Evolutionary conservation across 2,329 filamentous ascomycete species (phyloP).

Genomic region (Emericellopsis atlantica): DNA sequence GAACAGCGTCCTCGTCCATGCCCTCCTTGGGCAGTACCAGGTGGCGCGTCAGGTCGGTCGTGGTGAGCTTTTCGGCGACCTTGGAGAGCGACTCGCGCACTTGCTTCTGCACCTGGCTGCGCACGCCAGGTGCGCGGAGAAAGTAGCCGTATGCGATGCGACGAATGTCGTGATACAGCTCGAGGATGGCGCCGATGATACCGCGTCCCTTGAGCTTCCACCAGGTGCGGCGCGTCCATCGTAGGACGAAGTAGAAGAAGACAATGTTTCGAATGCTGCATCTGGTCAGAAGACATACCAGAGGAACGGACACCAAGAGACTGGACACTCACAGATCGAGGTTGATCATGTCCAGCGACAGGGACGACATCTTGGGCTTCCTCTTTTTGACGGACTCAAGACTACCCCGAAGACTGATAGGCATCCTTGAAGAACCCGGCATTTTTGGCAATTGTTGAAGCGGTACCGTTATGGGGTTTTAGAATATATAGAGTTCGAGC

Average conservation of each 20-base stretch:
- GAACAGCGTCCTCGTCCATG: slow-evolving; percentile 67
- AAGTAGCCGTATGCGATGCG: slow-evolving; percentile 75
- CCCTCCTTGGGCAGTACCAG: slow-evolving; percentile 71
- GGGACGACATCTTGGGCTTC: slow-evolving; percentile 23
- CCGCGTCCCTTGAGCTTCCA: slow-evolving; percentile 86
- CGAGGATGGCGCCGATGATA: slow-evolving; percentile 62
- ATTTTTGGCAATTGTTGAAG: slow-evolving; percentile 21
- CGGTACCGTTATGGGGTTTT: background rate
- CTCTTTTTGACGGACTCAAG: slow-evolving; percentile 48
- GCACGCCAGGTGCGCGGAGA: slow-evolving; percentile 75
- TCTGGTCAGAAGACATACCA: background rate
- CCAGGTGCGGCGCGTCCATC: slow-evolving; percentile 67
- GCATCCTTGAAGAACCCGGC: slow-evolving; percentile 58
- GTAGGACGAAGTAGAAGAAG: slow-evolving; percentile 77
- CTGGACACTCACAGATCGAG: slow-evolving; percentile 62
- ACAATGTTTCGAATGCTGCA: slow-evolving; percentile 70
- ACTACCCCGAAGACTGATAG: slow-evolving; percentile 57
- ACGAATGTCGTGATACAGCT: slow-evolving; percentile 60
- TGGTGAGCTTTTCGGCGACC: slow-evolving; percentile 73
- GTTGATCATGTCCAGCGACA: slow-evolving; percentile 46
- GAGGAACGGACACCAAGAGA: slow-evolving; percentile 7
- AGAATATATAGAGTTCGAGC: too few relatives aligned
- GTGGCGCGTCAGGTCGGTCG: slow-evolving; percentile 59
- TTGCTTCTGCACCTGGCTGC: slow-evolving; percentile 73
- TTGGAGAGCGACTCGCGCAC: slow-evolving; percentile 69